Base-by-base conservation (phyloP, 768 basidiomycete species). In the Tylopilus sp. region DNA sequence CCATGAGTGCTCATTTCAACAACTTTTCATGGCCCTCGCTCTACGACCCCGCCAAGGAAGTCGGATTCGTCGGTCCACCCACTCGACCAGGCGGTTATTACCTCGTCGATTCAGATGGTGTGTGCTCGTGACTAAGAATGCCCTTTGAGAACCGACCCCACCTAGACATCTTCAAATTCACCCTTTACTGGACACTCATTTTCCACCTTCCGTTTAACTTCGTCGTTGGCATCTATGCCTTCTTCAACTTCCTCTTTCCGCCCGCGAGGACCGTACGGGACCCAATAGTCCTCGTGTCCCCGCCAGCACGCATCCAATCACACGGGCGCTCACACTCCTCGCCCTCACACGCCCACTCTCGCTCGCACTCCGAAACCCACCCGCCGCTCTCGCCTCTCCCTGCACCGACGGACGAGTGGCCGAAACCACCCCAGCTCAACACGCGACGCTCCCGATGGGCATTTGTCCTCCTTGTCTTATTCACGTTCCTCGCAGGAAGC, bases 121-220 rank as follows among this genome's bases (percentile, higher is more conserved):
- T 15, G 46, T 46, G 22, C 21, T 22, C 31, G 4, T 22, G 30
- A n/a, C 4, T 25, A 10, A 6, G 8, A n/a, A 20, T 30, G 4
- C 4, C 28, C 30, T 2, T 9, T 12, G 4, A 8, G 28, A 30
- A 21, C n/a, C 20, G 30, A 36, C 12, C 31, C 41, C 7, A 22
- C 18, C 22, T 25, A 77, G 76, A 74, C 40, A 55, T 78, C 40
- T 77, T 75, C 58, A 65, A 56, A 12, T 77, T 77, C 63, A 77
- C 75, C 10, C 66, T 78, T 11, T 77, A 75, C 56, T 77, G 76
- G 76, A 74, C 73, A 1, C 49, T 77, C n/a, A 63, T 77, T 23
- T 73, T 77, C 56, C 71, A 77, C 58, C 64, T 64, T n/a, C 76
- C 77, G 0, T 60, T 71, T 38, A 77, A 70, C 50, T 52, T 71